Evolutionary conservation across 164 flowering plant species (phyloP), one percentile per base, ranked within the genome.

Genomic region (Piper betle): DNA sequence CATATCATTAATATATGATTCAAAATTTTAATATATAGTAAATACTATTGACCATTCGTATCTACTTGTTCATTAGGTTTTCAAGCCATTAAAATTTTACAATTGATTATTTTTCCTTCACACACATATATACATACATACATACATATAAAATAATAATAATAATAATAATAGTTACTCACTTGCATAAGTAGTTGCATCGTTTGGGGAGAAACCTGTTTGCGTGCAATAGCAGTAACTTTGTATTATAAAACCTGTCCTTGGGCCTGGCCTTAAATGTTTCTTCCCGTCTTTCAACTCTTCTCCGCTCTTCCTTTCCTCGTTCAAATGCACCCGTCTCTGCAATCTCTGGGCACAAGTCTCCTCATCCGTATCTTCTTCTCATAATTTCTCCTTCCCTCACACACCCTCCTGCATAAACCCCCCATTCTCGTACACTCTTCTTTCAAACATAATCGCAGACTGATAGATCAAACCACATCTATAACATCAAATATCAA

Each of bases 271-370:
- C 15, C 12, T 46, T 12, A 46, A 46, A 46, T 46, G 50, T 43
- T 43, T 43, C 50, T 46, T 46, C 6, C 68, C 62, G 57, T 54
- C 18, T 59, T 69, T 76, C 57, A 74, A 72, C 81, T 74, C 68
- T 72, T 55, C 33, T 53, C 64, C 38, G 38, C 77, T 76, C 79
- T 61, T 19, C 20, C 62, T 64, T 64, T 39, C 67, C 64, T 25
- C 33, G 33, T 25, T 64, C 66, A 66, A 59, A 67, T 70, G 74
- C 55, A 48, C 61, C 37, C 54, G 18, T 64, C 56, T 63, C 68
- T 66, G 62, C 67, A 60, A 2, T 46, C 33, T 25, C 33, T 25
- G 33, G 15, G 50, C 15, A 15, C 50, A 46, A 66, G 67, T 62
- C 60, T 25, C 33, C 33, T 25, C 33, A 25, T 54, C 57, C 50